These are phyloP conservation scores for Nyctanthes arbortristis DNA, from an alignment of 257 asterid genomes.

Conservation along the genomic window DNA sequence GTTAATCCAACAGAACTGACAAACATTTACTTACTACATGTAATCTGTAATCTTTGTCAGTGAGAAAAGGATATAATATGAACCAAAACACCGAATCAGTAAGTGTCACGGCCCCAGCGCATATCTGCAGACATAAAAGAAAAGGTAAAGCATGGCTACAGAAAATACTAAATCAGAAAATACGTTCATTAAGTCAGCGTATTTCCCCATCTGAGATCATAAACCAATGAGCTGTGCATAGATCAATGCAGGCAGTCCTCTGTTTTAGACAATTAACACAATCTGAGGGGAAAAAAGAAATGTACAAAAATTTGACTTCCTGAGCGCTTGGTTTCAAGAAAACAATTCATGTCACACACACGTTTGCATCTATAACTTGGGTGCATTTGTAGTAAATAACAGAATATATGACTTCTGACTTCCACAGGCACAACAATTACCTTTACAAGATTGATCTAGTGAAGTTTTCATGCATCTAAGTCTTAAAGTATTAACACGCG, in stretches of 20 bases:
- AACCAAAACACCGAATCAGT: slow-evolving; percentile 69
- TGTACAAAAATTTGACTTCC: background rate
- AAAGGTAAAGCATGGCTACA: background rate
- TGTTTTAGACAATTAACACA: background rate
- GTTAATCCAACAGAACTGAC: slow-evolving; percentile 7
- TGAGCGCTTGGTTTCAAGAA: background rate
- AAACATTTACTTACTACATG: slow-evolving; percentile 50
- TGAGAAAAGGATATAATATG: slow-evolving; percentile 61
- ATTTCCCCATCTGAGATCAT: background rate
- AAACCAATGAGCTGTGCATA: background rate
- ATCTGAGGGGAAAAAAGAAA: background rate
- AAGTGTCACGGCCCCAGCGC: slow-evolving; percentile 81
- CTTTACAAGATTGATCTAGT: background rate
- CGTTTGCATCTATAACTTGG: background rate
- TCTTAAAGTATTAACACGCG: background rate
- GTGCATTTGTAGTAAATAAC: background rate
- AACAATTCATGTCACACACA: background rate
- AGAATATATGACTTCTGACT: background rate
- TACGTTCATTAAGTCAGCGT: background rate
- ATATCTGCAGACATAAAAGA: slow-evolving; percentile 43
- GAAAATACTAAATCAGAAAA: background rate
- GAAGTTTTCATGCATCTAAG: background rate
- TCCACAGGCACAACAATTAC: background rate
- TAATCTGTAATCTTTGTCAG: slow-evolving; percentile 39
- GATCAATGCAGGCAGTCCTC: background rate